These are phyloP conservation scores for Plasmodium gonderi DNA, from an alignment of 169 alveolate species.

Conservation along the genomic window DNA sequence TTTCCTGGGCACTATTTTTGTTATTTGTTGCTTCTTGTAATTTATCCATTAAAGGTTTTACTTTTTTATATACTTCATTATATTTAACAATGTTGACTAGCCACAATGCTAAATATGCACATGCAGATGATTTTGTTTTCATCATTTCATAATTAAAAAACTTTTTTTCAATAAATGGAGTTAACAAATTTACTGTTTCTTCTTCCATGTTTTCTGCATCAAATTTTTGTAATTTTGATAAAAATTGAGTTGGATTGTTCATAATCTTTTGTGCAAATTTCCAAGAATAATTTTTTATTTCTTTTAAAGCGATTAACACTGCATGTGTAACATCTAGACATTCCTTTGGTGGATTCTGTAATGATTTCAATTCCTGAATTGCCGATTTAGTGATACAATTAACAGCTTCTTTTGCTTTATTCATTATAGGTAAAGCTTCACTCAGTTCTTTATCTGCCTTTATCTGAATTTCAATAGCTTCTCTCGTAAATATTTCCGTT, in stretches of 20 bases:
- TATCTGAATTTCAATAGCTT: conserved; percentile 90
- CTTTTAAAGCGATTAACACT: conserved; percentile 91
- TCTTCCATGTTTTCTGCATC: conserved; percentile 95
- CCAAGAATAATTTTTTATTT: conserved; percentile 94
- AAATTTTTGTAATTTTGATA: conserved; percentile 91
- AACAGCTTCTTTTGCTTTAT: conserved; percentile 95
- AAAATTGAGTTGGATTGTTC: conserved; percentile 93
- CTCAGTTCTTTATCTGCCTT: conserved; percentile 94
- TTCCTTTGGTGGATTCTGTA: conserved; percentile 95
- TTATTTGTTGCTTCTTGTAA: conserved; percentile 92
- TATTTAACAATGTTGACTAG: conserved; percentile 93
- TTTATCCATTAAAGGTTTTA: conserved; percentile 93
- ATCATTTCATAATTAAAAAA: conserved; percentile 93
- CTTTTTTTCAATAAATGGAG: conserved; percentile 91
- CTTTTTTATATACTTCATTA: conserved; percentile 94
- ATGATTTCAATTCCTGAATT: conserved; percentile 94
- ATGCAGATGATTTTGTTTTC: conserved; percentile 95
- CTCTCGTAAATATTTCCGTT: conserved; percentile 89
- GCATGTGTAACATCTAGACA: conserved; percentile 93
- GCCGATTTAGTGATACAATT: conserved; percentile 94
- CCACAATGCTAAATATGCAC: conserved; percentile 95
- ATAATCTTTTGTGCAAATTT: conserved; percentile 92
- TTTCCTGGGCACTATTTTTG: conserved; percentile 92
- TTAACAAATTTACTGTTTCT: conserved; percentile 89
- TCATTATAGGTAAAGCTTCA: conserved; percentile 97